Evolutionary conservation across 1,139 yeast genomes (phyloP).

Genomic region (Geotrichum candidum): DNA sequence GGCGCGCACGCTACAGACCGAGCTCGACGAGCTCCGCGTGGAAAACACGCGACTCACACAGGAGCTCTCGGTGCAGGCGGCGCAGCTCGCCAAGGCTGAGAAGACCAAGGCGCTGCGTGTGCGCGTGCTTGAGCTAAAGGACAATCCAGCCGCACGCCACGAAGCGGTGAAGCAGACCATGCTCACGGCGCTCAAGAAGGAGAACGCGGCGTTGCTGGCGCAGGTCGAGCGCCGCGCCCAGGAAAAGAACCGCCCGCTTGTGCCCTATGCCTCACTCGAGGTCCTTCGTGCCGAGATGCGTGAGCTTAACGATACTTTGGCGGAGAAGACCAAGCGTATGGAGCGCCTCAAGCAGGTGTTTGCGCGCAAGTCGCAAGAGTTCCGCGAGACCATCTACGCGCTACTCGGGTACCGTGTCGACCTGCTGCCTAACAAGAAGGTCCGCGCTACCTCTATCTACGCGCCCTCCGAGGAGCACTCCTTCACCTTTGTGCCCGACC

Average conservation of each 20-base stretch:
- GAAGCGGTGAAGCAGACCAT: slow-evolving; percentile 56
- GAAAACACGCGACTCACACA: slow-evolving; percentile 24
- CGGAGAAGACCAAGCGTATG: slow-evolving; percentile 51
- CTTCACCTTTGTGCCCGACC: slow-evolving; percentile 37
- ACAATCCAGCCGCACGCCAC: slow-evolving; percentile 62
- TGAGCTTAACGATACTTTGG: slow-evolving; percentile 45
- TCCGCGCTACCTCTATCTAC: slow-evolving; percentile 59
- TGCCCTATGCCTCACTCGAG: slow-evolving; percentile 64
- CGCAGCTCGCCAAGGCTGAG: slow-evolving; percentile 37
- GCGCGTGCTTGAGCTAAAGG: slow-evolving; percentile 58
- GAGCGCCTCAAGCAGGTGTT: slow-evolving; percentile 59
- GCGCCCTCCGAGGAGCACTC: slow-evolving; percentile 33
- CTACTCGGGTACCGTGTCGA: slow-evolving; percentile 72
- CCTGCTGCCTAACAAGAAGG: slow-evolving; percentile 59
- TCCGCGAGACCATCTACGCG: slow-evolving; percentile 60
- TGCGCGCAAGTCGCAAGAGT: slow-evolving; percentile 66
- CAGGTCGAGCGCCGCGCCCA: slow-evolving; percentile 21
- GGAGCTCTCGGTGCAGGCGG: slow-evolving; percentile 30
- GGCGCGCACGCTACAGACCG: slow-evolving; percentile 30
- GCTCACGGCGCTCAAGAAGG: slow-evolving; percentile 49
- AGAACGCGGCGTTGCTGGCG: slow-evolving; percentile 51
- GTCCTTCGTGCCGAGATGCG: slow-evolving; percentile 53
- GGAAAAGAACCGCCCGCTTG: slow-evolving; percentile 26
- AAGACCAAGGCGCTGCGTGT: slow-evolving; percentile 30
- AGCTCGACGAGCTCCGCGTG: slow-evolving; percentile 23